phyloP scores from a whole-genome alignment of 2,329 filamentous ascomycete genomes.

The Neofusicoccum sp. region DNA sequence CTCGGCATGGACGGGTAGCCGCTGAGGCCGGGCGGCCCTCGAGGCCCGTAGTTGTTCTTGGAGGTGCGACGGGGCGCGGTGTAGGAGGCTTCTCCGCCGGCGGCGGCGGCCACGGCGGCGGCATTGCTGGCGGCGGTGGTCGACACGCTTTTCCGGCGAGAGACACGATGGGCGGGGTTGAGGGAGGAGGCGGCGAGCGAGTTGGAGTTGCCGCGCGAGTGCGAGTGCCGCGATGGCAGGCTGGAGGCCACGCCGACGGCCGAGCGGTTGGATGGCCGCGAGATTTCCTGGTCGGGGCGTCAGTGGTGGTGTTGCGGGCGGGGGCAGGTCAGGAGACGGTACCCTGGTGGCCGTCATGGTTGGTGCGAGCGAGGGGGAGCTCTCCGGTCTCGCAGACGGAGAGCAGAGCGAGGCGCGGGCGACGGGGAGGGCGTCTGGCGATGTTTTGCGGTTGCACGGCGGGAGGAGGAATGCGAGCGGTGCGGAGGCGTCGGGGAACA shows the following conservation, averaged over 20 bases:
- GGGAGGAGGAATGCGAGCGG: background rate
- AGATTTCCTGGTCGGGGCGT: constrained; percentile 37
- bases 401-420: background rate
- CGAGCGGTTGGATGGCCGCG: constrained; percentile 44
- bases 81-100: constrained; percentile 51
- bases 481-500: constrained; percentile 3
- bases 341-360: constrained; percentile 42
- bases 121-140: constrained; percentile 71
- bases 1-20: constrained; percentile 65
- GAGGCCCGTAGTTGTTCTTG: constrained; percentile 52
- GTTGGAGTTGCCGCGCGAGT: constrained; percentile 70
- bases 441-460: background rate
- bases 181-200: constrained; percentile 74
- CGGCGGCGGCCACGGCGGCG: constrained; percentile 68
- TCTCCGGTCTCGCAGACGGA: background rate
- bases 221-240: constrained; percentile 42
- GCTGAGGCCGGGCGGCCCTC: constrained; percentile 49
- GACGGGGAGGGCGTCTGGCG: background rate
- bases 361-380: background rate
- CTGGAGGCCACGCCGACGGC: constrained; percentile 56
- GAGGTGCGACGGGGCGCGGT: constrained; percentile 68
- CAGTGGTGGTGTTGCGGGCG: constrained; percentile 27
- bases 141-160: constrained; percentile 88
- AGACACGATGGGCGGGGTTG: constrained; percentile 80
- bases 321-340: constrained; percentile 21